phyloP scores from a whole-genome alignment of 148 eudicot species.

The Camellia granthamiana region DNA sequence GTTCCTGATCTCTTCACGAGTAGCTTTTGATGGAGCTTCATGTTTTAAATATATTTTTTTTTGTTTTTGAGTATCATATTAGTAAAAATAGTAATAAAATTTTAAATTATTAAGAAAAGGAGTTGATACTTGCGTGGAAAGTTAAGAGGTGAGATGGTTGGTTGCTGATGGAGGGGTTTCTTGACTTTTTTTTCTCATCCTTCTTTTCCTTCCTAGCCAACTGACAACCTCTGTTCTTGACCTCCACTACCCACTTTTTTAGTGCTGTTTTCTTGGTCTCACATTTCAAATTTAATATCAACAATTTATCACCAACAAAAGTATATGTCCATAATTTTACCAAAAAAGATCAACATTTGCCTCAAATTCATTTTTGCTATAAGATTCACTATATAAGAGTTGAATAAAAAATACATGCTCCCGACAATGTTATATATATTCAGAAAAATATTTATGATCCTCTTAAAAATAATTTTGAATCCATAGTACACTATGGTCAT shows the following conservation, averaged over 20 bases:
- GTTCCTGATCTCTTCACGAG: slow-evolving; percentile 6
- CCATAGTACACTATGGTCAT: too few species aligned
- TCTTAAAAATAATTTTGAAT: too few species aligned
- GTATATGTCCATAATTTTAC: neutral
- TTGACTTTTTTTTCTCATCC: slow-evolving; percentile 8
- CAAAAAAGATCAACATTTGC: too few species aligned
- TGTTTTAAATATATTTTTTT: neutral
- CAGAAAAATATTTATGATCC: too few species aligned
- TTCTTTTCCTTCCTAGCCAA: neutral
- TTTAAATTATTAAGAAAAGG: neutral
- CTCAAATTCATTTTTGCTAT: too few species aligned
- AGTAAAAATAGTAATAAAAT: neutral
- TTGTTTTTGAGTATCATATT: slow-evolving; percentile 1
- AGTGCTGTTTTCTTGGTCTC: neutral
- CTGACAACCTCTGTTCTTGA: neutral
- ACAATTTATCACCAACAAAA: neutral
- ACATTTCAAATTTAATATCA: neutral
- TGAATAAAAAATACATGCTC: too few species aligned
- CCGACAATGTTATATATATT: too few species aligned
- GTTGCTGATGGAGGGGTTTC: slow-evolving; percentile 11
- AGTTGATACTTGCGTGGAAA: slow-evolving; percentile 14
- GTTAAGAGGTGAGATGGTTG: neutral
- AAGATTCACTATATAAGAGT: too few species aligned
- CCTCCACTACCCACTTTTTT: neutral
- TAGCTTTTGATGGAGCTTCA: slow-evolving; percentile 12